These are phyloP conservation scores for Cercospora citrullina DNA, from an alignment of 2,329 filamentous ascomycete species.

Conservation along the genomic window DNA sequence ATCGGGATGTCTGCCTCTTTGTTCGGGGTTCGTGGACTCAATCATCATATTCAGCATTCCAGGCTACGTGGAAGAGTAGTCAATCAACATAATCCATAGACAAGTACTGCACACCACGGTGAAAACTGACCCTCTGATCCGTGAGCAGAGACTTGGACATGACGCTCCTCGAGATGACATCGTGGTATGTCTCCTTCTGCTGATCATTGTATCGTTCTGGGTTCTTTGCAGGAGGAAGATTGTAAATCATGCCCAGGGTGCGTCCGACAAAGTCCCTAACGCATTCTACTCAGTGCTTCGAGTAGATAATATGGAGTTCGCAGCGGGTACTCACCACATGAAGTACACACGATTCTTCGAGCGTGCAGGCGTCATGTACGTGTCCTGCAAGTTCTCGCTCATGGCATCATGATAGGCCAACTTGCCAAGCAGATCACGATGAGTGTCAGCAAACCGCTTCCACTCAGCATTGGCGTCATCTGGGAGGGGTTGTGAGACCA, in stretches of 20 bases:
- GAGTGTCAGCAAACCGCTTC: constrained; percentile 24
- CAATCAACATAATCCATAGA: neutral
- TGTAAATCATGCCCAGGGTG: constrained; percentile 17
- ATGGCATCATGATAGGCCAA: constrained; percentile 40
- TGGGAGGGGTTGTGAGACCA: constrained; percentile 26
- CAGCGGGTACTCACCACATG: constrained; percentile 30
- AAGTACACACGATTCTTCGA: constrained; percentile 42
- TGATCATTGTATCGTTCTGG: constrained; percentile 10
- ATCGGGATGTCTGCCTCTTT: constrained; percentile 18
- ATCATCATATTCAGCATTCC: constrained; percentile 32
- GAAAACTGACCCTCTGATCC: constrained; percentile 15
- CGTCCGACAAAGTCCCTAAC: constrained; percentile 14
- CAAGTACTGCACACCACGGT: neutral
- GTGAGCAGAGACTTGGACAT: constrained; percentile 16
- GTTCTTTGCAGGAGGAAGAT: constrained; percentile 10
- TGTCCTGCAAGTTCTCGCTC: constrained; percentile 38
- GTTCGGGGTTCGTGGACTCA: constrained; percentile 29
- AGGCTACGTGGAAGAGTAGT: constrained; percentile 20
- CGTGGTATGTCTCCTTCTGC: constrained; percentile 10
- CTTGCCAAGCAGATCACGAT: constrained; percentile 30
- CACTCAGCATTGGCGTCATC: constrained; percentile 27
- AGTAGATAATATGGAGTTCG: neutral
- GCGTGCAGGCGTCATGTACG: constrained; percentile 39
- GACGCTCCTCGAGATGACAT: constrained; percentile 7
- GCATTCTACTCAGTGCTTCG: neutral